A percentile compares a stretch with the other conserved stretches of the same genome.
Evolutionary conservation across 1,284 basidiomycete species (phyloP).

Genomic region (Apiotrichum domesticum): DNA sequence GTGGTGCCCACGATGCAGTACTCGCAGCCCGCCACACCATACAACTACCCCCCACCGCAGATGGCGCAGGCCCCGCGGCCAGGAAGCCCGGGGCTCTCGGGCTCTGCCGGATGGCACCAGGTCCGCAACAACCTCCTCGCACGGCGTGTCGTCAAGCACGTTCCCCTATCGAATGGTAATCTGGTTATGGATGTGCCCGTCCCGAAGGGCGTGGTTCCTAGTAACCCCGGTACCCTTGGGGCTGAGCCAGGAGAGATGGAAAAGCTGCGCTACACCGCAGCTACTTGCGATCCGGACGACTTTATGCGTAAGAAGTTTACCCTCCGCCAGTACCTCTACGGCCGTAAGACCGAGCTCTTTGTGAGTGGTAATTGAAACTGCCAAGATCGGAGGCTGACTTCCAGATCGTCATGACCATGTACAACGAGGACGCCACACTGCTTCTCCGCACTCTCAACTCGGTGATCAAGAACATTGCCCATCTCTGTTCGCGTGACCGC

Average conservation of each 20-base stretch:
- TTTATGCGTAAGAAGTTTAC: slow-evolving; percentile 59
- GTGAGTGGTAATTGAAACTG: no score
- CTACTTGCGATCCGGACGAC: slow-evolving; percentile 53
- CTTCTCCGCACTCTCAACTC: slow-evolving; percentile 82
- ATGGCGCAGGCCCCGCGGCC: slow-evolving; percentile 9
- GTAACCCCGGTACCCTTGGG: slow-evolving; percentile 41
- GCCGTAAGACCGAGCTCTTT: slow-evolving; percentile 77
- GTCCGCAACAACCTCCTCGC: slow-evolving; percentile 37
- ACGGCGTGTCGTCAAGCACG: slow-evolving; percentile 61
- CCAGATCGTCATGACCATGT: slow-evolving; percentile 83
- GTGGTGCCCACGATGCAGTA: slow-evolving; percentile 23
- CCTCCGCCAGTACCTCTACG: slow-evolving; percentile 74
- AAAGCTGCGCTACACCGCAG: slow-evolving; percentile 61
- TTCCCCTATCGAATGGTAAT: slow-evolving; percentile 75
- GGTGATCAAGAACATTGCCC: slow-evolving; percentile 84
- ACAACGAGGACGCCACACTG: slow-evolving; percentile 88
- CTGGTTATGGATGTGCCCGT: slow-evolving; percentile 74
- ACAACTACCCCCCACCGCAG: slow-evolving; percentile 12
- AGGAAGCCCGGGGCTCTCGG: slow-evolving; percentile 22
- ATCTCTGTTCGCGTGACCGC: slow-evolving; percentile 69
- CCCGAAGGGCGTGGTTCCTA: slow-evolving; percentile 68
- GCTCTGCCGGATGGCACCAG: slow-evolving; percentile 35
- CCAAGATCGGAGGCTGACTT: no score
- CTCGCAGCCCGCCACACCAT: slow-evolving; percentile 5
- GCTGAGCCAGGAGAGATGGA: slow-evolving; percentile 69